Conservation (phyloP, 1,284 basidiomycete species). For the Sphagnurus paluster region DNA sequence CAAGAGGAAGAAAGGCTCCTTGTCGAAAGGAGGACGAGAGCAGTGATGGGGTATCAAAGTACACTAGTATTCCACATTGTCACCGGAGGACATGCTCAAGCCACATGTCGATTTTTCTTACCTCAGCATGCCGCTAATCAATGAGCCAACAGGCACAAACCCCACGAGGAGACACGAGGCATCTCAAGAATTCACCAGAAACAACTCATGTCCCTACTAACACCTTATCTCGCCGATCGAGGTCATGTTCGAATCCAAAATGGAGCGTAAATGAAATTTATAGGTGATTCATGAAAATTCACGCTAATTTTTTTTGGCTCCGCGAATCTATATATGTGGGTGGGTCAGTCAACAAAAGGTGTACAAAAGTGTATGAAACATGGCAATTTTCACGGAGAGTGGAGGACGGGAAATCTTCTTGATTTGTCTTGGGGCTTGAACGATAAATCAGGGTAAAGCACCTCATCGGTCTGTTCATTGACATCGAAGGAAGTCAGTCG, state of each 20-base stretch:
- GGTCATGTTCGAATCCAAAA: not conserved
- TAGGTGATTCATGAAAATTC: no score
- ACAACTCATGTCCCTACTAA: not conserved
- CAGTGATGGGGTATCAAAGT: slow-evolving; percentile 17
- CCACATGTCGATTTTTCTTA: slow-evolving; percentile 23
- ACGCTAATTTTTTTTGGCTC: no score
- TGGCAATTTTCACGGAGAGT: no score
- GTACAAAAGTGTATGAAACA: no score
- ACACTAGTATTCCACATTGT: slow-evolving; percentile 15
- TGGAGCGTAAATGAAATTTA: no score
- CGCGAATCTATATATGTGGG: no score
- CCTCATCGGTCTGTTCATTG: no score
- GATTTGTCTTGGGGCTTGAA: no score
- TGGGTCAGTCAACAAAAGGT: no score
- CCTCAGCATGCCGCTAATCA: slow-evolving; percentile 21
- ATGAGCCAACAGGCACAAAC: slow-evolving; percentile 17
- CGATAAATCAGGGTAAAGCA: no score
- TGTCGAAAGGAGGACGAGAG: slow-evolving; percentile 9
- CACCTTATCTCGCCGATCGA: not conserved
- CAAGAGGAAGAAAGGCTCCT: not conserved
- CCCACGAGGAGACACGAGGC: slow-evolving; percentile 13
- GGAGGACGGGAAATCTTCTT: no score
- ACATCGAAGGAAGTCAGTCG: no score
- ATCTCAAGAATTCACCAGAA: not conserved
- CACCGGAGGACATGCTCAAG: slow-evolving; percentile 20